Base-by-base conservation (phyloP, 1,284 basidiomycete genomes). In the Trichosporon inkin region DNA sequence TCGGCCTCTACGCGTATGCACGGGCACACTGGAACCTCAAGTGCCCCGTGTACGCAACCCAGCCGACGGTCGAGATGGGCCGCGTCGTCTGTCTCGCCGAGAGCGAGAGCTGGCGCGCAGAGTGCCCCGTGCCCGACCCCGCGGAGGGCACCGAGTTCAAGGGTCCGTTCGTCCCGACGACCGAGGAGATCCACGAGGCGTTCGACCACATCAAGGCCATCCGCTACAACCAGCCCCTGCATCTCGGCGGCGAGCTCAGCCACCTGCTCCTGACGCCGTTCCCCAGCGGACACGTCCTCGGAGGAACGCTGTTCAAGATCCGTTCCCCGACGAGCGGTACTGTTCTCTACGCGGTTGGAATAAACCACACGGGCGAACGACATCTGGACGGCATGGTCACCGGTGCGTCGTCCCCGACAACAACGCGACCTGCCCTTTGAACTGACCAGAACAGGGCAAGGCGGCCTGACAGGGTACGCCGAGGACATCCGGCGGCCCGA, bases 251-350 rank as follows among this genome's bases (percentile, higher is more conserved):
- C 88, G 69, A 77, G 20, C 66, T 78, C 1, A 73, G 77, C 4
- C 73, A 76, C 55, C 81, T 98, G 65, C 95, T 95, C 0, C 88
- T 99, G 63, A 96, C 94, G 16, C 94, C 96, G 0, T 97, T 96
- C 81, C 90, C 90, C 66, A 90, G 93, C 11, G 96, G 96, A 0
- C 94, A 98, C 76, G 91, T 92, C 0, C 85, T 99, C 17, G 96
- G 96, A 67, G 96, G 95, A 53, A 93, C 94, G 2, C 89, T 99
- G 66, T 99, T 94, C 94, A 98, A 98, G 76, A 89, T 99, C 62
- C 88, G 96, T 38, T 97, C 93, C 1, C 94, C 96, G 1, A 93
- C 92, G 0, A 90, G 92, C 8, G 95, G 94, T 7, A 98, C 96
- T 3, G 88, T 99, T 17, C 82, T 99, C 32, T 96, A 99, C 74